A percentile compares a stretch with the other conserved stretches of the same genome.
These are phyloP conservation scores for Paramecium primaurelia DNA, from an alignment of 73 alveolate genomes.

Conservation along the genomic window DNA sequence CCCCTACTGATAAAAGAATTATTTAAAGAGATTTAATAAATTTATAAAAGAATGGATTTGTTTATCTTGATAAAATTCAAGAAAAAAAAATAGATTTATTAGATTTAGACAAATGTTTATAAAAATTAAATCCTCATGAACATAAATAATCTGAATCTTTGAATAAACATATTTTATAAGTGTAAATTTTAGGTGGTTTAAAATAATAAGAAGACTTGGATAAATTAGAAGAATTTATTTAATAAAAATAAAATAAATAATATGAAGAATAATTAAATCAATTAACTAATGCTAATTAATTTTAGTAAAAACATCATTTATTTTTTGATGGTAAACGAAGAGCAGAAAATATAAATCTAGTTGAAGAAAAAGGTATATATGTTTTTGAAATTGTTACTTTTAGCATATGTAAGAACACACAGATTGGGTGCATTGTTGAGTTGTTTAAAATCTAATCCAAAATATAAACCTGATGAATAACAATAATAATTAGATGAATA, in stretches of 20 bases:
- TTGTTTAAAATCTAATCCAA: background rate
- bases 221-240: background rate
- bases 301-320: background rate
- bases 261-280: background rate
- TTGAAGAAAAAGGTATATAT: background rate
- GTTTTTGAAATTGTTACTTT: background rate
- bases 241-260: background rate
- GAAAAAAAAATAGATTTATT: background rate
- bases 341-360: background rate
- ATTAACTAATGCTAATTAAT: background rate
- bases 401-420: background rate
- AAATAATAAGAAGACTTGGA: background rate
- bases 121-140: background rate
- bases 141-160: background rate
- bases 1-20: background rate
- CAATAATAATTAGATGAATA: background rate
- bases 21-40: background rate
- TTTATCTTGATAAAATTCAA: background rate
- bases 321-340: conserved; percentile 8
- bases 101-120: background rate
- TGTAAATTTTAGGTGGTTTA: background rate
- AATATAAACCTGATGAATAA: background rate
- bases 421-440: background rate
- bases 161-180: background rate
- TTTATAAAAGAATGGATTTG: background rate